Conservation (phyloP, 768 basidiomycete species). For the Macrolepiota fuliginosa region DNA sequence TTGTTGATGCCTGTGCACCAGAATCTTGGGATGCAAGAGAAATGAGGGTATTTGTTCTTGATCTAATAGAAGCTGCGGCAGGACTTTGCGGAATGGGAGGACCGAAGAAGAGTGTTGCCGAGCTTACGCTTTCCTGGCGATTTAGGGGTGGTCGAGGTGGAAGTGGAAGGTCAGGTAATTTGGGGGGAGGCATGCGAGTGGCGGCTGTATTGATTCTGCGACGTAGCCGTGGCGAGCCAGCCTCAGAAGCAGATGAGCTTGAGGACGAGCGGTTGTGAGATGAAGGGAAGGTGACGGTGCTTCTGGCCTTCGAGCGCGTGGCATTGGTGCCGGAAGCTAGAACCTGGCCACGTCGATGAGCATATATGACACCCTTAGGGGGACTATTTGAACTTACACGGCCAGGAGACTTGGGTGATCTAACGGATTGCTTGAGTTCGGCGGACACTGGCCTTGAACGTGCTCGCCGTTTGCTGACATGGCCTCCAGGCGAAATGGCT, state of each 20-base stretch:
- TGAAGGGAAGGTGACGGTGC: constrained; percentile 41
- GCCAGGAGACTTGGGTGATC: constrained; percentile 40
- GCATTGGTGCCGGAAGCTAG: constrained; percentile 8
- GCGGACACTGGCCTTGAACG: constrained; percentile 69
- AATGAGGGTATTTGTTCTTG: constrained; percentile 29
- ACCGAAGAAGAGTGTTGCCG: constrained; percentile 71
- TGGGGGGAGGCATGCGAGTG: constrained; percentile 17
- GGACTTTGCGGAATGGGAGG: constrained; percentile 41
- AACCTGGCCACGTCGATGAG: constrained; percentile 5
- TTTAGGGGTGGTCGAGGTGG: constrained; percentile 38
- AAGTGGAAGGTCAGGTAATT: constrained; percentile 17
- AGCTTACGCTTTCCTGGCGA: constrained; percentile 53
- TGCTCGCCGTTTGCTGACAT: constrained; percentile 72
- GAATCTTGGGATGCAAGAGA: constrained; percentile 18
- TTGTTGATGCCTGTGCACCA: constrained; percentile 1
- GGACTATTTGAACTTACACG: constrained; percentile 31
- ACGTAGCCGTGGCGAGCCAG: constrained; percentile 52
- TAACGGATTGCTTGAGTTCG: constrained; percentile 51
- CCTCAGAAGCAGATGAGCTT: constrained; percentile 44
- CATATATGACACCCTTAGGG: constrained; percentile 2
- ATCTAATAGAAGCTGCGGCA: constrained; percentile 23
- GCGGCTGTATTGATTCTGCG: constrained; percentile 44
- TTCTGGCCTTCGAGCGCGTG: constrained; percentile 28
- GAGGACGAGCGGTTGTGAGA: constrained; percentile 37
- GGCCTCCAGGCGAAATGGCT: constrained; percentile 74